A percentile compares a stretch with the other conserved stretches of the same genome.
Evolutionary conservation across 208 protist genomes (phyloP).

Genomic region (Leishmania amazonensis): DNA sequence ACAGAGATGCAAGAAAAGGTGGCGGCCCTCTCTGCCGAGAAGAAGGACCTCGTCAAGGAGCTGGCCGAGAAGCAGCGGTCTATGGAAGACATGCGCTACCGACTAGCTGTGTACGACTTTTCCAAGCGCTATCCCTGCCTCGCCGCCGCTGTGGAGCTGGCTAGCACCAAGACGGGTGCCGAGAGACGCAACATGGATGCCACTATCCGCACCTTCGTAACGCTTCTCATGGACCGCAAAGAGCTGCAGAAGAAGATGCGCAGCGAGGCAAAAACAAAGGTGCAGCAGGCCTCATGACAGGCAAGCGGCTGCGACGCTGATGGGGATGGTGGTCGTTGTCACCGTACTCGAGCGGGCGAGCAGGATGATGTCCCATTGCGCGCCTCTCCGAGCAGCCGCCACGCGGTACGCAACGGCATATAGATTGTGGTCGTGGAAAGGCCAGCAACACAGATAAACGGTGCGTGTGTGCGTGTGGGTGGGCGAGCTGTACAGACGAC

Average conservation of each 20-base stretch:
- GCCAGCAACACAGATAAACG: not conserved
- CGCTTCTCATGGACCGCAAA: conserved; percentile 58
- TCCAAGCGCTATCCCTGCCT: conserved; percentile 56
- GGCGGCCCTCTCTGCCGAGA: conserved; percentile 14
- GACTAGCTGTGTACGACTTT: conserved; percentile 67
- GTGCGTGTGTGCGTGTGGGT: not conserved
- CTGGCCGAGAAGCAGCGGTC: conserved; percentile 37
- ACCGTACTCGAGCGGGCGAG: not conserved
- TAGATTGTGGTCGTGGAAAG: not conserved
- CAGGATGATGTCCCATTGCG: not conserved
- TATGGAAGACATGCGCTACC: conserved; percentile 76
- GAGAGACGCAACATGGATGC: conserved; percentile 63
- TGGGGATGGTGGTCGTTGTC: not conserved
- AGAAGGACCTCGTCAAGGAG: conserved; percentile 33
- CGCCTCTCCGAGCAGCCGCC: not conserved
- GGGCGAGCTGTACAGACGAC: no score
- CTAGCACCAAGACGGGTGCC: conserved; percentile 44
- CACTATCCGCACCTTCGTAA: conserved; percentile 50
- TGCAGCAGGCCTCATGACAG: conserved; percentile 7
- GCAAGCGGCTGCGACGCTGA: not conserved
- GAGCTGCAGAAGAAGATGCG: conserved; percentile 63
- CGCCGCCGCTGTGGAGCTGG: conserved; percentile 47
- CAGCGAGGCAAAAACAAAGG: conserved; percentile 44
- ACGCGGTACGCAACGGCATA: not conserved
- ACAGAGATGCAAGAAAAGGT: conserved; percentile 19